These are phyloP conservation scores for Pholiota adiposa DNA, from an alignment of 1,284 basidiomycete species.

Conservation along the genomic window DNA sequence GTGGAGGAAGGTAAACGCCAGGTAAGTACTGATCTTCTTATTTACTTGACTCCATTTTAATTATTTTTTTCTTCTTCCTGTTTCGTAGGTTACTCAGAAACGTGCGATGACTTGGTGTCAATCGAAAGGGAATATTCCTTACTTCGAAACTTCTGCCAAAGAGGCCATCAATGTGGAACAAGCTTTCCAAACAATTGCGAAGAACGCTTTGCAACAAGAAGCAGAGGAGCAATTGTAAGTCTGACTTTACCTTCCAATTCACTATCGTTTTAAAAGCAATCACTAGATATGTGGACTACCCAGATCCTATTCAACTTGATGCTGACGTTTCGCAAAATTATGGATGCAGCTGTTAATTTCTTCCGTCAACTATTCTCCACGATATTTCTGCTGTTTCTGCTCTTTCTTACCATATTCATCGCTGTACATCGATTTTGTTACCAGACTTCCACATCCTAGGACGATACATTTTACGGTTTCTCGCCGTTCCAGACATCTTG, in stretches of 20 bases:
- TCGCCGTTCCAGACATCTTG: slow-evolving; percentile 12
- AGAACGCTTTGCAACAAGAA: slow-evolving; percentile 98
- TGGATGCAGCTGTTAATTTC: slow-evolving; percentile 89
- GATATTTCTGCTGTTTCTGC: slow-evolving; percentile 7
- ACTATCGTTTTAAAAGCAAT: slow-evolving; percentile 25
- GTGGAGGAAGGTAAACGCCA: slow-evolving; percentile 99
- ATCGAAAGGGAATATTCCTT: slow-evolving; percentile 99
- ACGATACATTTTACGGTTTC: slow-evolving; percentile 19
- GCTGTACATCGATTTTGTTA: slow-evolving; percentile 17
- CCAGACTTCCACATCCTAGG: slow-evolving; percentile 24
- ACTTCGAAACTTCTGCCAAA: slow-evolving; percentile 99
- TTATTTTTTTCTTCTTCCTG: background rate
- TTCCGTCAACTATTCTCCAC: background rate
- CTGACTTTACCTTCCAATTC: slow-evolving; percentile 20
- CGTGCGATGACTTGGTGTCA: slow-evolving; percentile 99
- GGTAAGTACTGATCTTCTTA: slow-evolving; percentile 51
- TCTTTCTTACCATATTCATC: slow-evolving; percentile 11
- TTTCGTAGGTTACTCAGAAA: slow-evolving; percentile 91
- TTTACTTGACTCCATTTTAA: background rate
- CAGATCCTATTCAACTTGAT: slow-evolving; percentile 98
- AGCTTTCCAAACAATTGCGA: slow-evolving; percentile 99
- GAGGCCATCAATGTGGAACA: slow-evolving; percentile 99
- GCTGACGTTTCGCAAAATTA: slow-evolving; percentile 91
- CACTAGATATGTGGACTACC: slow-evolving; percentile 94
- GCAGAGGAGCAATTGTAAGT: slow-evolving; percentile 93